Percentiles rank a stretch among this genome's conserved stretches.
These are phyloP conservation scores for Hortaea werneckii DNA, from an alignment of 2,329 filamentous ascomycete species.

Conservation along the genomic window DNA sequence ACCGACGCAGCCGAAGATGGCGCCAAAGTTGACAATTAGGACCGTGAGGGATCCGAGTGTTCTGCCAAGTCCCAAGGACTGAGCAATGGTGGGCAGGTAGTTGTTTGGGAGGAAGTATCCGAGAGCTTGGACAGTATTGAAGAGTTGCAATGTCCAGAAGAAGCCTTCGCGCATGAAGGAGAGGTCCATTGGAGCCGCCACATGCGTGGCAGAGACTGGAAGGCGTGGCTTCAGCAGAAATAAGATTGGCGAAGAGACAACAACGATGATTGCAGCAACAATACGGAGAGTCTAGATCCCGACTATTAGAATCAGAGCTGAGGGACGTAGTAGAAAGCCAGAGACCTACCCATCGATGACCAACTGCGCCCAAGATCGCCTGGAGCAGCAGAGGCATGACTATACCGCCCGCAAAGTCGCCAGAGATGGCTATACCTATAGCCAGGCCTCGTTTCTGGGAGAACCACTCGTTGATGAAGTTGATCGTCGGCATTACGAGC, in stretches of 20 bases:
- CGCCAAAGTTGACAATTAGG: constrained; percentile 29
- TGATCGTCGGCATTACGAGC: constrained; percentile 41
- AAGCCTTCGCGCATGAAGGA: constrained; percentile 25
- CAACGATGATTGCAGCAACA: no score
- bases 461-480: constrained; percentile 45
- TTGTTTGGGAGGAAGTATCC: constrained; percentile 27
- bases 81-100: constrained; percentile 33
- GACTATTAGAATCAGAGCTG: no score
- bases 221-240: constrained; percentile 16
- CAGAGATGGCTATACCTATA: constrained; percentile 34
- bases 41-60: constrained; percentile 29
- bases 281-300: no score
- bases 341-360: constrained; percentile 18
- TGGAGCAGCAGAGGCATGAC: constrained; percentile 37
- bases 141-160: constrained; percentile 35
- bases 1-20: constrained; percentile 24
- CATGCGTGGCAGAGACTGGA: constrained; percentile 14
- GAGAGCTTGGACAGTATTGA: constrained; percentile 24
- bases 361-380: constrained; percentile 31
- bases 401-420: constrained; percentile 21
- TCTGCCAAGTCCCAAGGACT: constrained; percentile 26
- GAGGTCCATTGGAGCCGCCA: constrained; percentile 24
- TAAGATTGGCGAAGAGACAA: constrained; percentile 4
- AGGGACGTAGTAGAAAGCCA: not conserved
- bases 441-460: constrained; percentile 42